Conservation (phyloP, 2,329 filamentous ascomycete species). For the Thelonectria rubi region DNA sequence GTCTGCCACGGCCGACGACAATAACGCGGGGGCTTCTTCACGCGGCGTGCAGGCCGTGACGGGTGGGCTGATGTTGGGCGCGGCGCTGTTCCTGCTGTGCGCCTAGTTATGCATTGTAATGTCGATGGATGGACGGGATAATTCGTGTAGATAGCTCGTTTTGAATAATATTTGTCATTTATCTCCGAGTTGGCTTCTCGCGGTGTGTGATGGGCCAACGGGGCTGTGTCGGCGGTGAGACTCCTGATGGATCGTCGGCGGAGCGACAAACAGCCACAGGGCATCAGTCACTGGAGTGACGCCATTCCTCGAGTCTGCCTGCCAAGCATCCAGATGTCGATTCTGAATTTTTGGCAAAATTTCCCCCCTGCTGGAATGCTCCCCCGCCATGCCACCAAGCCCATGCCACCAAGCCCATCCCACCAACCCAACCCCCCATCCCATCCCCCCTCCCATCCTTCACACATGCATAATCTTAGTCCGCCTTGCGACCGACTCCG, state of each 20-base stretch:
- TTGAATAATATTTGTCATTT: neutral
- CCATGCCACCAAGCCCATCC: too few relatives aligned
- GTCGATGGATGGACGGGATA: neutral
- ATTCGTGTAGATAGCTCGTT: conserved; percentile 9
- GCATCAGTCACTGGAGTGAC: neutral
- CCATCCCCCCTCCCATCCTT: too few relatives aligned
- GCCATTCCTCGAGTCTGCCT: neutral
- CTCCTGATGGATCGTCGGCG: neutral
- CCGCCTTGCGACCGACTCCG: neutral
- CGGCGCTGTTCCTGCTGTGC: conserved; percentile 6
- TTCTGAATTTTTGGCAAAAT: neutral
- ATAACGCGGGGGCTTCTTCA: conserved; percentile 14
- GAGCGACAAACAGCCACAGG: neutral
- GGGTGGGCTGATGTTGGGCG: conserved; percentile 16
- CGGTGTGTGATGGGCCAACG: neutral
- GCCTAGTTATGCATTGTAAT: conserved; percentile 4
- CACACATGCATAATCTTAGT: neutral
- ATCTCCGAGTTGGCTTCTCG: neutral
- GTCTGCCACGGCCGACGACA: neutral
- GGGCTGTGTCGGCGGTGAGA: neutral
- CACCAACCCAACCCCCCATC: too few relatives aligned
- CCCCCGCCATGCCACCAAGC: too few relatives aligned
- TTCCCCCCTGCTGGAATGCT: neutral
- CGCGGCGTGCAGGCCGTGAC: neutral
- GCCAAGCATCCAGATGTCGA: neutral